Conservation (phyloP, 1,284 basidiomycete genomes). For the Ustilago curta region DNA sequence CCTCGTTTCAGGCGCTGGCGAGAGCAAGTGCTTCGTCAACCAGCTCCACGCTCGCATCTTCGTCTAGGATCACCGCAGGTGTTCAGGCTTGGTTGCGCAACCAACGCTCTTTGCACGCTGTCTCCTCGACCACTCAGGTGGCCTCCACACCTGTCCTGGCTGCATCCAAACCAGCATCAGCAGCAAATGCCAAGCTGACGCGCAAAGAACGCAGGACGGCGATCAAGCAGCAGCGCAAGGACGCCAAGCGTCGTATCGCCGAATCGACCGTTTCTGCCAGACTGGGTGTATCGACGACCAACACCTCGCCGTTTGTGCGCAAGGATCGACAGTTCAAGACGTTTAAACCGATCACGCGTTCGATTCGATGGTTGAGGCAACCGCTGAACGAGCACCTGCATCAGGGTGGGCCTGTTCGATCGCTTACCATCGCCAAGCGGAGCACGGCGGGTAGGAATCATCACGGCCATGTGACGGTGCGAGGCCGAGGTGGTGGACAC, state of each 20-base stretch:
- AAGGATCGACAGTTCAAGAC: conserved; percentile 78
- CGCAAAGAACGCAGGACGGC: conserved; percentile 58
- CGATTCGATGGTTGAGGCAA: conserved; percentile 85
- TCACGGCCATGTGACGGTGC: conserved; percentile 86
- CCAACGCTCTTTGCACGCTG: conserved; percentile 23
- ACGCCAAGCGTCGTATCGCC: conserved; percentile 40
- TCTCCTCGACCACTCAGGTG: conserved; percentile 34
- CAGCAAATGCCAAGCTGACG: conserved; percentile 15
- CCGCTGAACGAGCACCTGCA: conserved; percentile 86
- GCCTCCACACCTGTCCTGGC: conserved; percentile 1
- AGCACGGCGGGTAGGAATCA: conserved; percentile 87
- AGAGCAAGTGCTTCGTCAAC: conserved; percentile 25
- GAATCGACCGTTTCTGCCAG: conserved; percentile 57
- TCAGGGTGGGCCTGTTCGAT: conserved; percentile 81
- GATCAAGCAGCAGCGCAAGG: conserved; percentile 56
- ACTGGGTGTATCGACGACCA: conserved; percentile 57
- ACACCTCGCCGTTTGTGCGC: conserved; percentile 62
- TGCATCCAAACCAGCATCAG: background rate
- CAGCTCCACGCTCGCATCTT: conserved; percentile 27
- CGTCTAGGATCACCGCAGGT: conserved; percentile 29
- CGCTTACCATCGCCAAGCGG: conserved; percentile 84
- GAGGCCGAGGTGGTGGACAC: conserved; percentile 91
- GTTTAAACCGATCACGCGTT: conserved; percentile 86
- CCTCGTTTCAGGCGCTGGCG: conserved; percentile 31
- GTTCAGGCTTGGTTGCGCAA: conserved; percentile 16